A percentile compares a stretch with the other conserved stretches of the same genome.
Conservation (phyloP, 139 green algal species). For the Coelastrella sp. region DNA sequence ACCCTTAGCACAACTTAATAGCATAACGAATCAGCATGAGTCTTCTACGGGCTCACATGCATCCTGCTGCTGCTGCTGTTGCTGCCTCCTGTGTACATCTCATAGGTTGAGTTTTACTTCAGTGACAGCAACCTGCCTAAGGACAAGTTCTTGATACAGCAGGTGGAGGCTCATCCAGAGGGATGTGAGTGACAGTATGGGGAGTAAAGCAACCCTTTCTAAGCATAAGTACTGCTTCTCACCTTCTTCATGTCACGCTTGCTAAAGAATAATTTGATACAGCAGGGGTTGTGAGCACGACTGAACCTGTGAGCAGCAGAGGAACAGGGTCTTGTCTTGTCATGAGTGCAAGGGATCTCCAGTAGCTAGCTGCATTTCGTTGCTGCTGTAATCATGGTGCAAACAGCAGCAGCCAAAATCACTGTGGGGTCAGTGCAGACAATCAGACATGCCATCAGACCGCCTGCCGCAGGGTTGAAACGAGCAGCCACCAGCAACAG, state of each 20-base stretch:
- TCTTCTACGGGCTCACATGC: no score
- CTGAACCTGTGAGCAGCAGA: no score
- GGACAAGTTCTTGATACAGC: conserved; percentile 84
- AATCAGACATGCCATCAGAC: no score
- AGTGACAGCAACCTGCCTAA: conserved; percentile 90
- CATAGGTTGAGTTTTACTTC: conserved; percentile 96
- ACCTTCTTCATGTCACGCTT: neutral
- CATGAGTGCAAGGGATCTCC: no score
- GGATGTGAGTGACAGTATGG: conserved; percentile 62
- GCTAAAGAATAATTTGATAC: neutral
- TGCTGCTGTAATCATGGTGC: no score
- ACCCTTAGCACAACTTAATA: neutral
- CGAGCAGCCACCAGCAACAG: no score
- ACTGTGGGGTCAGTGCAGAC: no score
- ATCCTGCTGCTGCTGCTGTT: neutral
- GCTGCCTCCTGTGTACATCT: neutral
- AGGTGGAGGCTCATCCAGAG: conserved; percentile 73
- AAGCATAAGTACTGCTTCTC: neutral
- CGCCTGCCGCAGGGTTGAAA: no score
- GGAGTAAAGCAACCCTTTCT: neutral
- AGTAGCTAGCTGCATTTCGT: no score
- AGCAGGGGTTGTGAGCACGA: neutral
- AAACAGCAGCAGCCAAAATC: no score
- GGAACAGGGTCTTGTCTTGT: no score
- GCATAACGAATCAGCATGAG: neutral